Conservation (phyloP, 371 early-diverging fungal species). For the Circinella minor region DNA sequence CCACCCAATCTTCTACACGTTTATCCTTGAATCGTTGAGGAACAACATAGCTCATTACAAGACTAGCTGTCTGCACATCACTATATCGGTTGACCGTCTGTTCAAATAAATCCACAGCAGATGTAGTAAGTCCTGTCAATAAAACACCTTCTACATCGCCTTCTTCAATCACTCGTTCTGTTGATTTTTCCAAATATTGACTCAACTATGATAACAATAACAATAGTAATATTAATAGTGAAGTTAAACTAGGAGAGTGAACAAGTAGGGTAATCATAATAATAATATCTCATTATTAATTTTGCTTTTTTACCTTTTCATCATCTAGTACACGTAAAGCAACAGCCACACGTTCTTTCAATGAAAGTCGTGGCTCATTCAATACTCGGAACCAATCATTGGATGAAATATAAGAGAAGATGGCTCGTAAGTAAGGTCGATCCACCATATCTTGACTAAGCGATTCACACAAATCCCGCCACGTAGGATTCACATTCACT, state of each 20-base stretch:
- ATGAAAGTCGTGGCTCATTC: constrained; percentile 61
- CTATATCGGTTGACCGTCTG: constrained; percentile 84
- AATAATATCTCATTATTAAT: no score
- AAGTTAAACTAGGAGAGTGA: no score
- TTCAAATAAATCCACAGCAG: constrained; percentile 72
- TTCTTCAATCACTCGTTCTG: constrained; percentile 48
- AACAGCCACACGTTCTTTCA: constrained; percentile 77
- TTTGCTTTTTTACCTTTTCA: constrained; percentile 58
- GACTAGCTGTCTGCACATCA: constrained; percentile 89
- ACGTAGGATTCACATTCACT: constrained; percentile 43
- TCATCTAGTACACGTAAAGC: constrained; percentile 80
- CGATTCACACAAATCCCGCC: constrained; percentile 67
- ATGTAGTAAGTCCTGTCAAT: constrained; percentile 73
- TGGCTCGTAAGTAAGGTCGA: constrained; percentile 74
- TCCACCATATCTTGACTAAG: constrained; percentile 67
- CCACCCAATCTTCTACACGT: constrained; percentile 81
- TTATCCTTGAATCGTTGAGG: constrained; percentile 65
- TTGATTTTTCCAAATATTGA: constrained; percentile 52
- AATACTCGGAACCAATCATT: constrained; percentile 77
- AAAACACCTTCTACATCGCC: constrained; percentile 80
- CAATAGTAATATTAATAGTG: no score
- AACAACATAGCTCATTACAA: constrained; percentile 68
- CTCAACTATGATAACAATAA: constrained; percentile 44
- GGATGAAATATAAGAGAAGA: constrained; percentile 80
- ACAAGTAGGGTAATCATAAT: no score